Percentiles rank a stretch among this genome's conserved stretches.
These are phyloP conservation scores for Colletotrichum coccodes DNA, from an alignment of 2,329 filamentous ascomycete genomes.

Conservation along the genomic window DNA sequence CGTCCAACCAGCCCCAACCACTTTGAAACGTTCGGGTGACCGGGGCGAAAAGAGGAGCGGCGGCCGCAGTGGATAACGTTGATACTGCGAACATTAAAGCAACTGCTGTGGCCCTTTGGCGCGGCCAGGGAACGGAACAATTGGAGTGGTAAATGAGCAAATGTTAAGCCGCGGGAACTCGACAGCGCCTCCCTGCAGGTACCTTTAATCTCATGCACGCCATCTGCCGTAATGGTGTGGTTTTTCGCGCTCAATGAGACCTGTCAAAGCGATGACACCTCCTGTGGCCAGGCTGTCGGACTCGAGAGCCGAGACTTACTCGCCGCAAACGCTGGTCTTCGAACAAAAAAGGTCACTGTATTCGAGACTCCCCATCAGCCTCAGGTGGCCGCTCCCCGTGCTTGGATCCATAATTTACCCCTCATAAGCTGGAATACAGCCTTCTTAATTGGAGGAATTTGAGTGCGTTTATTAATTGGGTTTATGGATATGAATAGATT, in stretches of 20 bases:
- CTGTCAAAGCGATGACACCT: neutral
- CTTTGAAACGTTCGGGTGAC: constrained; percentile 16
- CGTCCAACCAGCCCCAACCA: neutral
- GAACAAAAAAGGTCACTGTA: neutral
- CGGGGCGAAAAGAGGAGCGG: neutral
- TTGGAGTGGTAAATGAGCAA: neutral
- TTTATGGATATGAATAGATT: neutral
- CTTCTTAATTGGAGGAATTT: constrained; percentile 13
- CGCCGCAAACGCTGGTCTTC: neutral
- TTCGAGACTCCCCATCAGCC: constrained; percentile 17
- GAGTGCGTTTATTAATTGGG: neutral
- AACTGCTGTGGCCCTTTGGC: neutral
- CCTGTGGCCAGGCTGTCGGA: neutral
- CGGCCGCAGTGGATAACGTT: constrained; percentile 4
- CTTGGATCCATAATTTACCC: constrained; percentile 20
- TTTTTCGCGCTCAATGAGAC: neutral
- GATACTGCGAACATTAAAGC: neutral
- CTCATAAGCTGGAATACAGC: constrained; percentile 19
- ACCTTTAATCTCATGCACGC: neutral
- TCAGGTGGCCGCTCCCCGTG: constrained; percentile 12
- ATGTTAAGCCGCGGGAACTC: too few species aligned
- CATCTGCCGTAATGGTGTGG: neutral
- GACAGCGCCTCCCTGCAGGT: neutral
- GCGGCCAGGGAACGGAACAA: neutral
- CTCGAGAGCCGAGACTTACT: constrained; percentile 10